Percentiles rank a stretch among this genome's conserved stretches.
Conservation (phyloP, 2,329 filamentous ascomycete species). For the Verticillium klebahnii region DNA sequence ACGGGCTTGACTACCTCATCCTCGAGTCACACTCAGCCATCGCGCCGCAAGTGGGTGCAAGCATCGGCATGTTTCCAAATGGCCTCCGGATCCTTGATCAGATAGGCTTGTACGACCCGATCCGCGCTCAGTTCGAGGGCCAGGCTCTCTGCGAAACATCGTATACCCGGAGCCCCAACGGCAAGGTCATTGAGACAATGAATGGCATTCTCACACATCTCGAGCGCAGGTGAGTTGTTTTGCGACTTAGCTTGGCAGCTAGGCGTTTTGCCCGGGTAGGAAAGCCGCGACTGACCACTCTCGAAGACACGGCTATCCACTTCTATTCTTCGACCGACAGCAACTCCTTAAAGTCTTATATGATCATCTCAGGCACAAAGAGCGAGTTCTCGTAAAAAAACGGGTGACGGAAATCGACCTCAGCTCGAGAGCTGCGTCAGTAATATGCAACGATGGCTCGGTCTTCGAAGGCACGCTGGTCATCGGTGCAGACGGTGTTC, state of each 20-base stretch:
- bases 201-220: not conserved
- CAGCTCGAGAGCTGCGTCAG: slow-evolving; percentile 14
- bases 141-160: slow-evolving; percentile 7
- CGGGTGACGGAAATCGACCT: slow-evolving; percentile 11
- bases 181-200: not conserved
- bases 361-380: slow-evolving; percentile 23
- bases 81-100: slow-evolving; percentile 44
- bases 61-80: slow-evolving; percentile 38
- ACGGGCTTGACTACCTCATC: slow-evolving; percentile 42
- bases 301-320: slow-evolving; percentile 21
- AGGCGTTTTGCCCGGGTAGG: not conserved
- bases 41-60: slow-evolving; percentile 40
- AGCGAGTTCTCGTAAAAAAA: slow-evolving; percentile 11
- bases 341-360: slow-evolving; percentile 27
- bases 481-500: slow-evolving; percentile 34
- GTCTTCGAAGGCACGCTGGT: slow-evolving; percentile 26
- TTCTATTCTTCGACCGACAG: slow-evolving; percentile 30
- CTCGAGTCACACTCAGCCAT: slow-evolving; percentile 38
- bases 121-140: slow-evolving; percentile 12
- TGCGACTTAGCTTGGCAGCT: not conserved
- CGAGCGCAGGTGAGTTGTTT: not conserved
- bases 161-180: slow-evolving; percentile 1
- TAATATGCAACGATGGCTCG: slow-evolving; percentile 24
- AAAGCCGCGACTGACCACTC: not conserved
- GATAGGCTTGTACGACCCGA: slow-evolving; percentile 31